phyloP scores from a whole-genome alignment of 2,329 filamentous ascomycete species.

The Spiromastix sp. region DNA sequence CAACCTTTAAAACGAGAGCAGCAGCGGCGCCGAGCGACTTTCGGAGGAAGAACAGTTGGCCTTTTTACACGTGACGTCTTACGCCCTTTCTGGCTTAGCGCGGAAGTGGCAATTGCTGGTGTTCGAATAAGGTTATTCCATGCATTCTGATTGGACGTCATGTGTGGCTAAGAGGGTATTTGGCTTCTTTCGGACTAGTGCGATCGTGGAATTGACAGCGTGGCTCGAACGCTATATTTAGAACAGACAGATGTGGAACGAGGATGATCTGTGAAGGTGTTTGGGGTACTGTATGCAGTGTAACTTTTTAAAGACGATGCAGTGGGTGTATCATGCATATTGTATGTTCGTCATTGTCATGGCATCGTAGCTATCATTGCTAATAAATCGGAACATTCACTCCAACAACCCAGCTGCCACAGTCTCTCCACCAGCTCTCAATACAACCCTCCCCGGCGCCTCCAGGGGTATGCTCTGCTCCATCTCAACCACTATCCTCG shows the following conservation, averaged over 20 bases:
- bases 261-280: too few relatives aligned
- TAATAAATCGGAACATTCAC: too few relatives aligned
- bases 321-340: too few relatives aligned
- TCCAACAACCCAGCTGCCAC: slow-evolving; percentile 82
- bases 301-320: too few relatives aligned
- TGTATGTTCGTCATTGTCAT: too few relatives aligned
- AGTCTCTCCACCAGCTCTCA: slow-evolving; percentile 71
- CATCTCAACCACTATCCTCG: slow-evolving; percentile 65
- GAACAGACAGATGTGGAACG: too few relatives aligned
- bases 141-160: slow-evolving; percentile 24
- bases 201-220: too few relatives aligned
- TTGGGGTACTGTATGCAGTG: too few relatives aligned
- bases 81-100: slow-evolving; percentile 7
- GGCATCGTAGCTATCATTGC: too few relatives aligned
- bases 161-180: slow-evolving; percentile 19
- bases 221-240: too few relatives aligned
- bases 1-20: slow-evolving; percentile 4
- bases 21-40: slow-evolving; percentile 24
- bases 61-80: slow-evolving; percentile 24
- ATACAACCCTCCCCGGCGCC: slow-evolving; percentile 65
- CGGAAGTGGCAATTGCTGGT: background rate
- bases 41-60: too few relatives aligned
- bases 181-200: slow-evolving; percentile 2
- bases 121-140: slow-evolving; percentile 29
- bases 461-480: slow-evolving; percentile 69